Evolutionary conservation across 345 rosid species (phyloP).

Genomic region (Boechera stricta): DNA sequence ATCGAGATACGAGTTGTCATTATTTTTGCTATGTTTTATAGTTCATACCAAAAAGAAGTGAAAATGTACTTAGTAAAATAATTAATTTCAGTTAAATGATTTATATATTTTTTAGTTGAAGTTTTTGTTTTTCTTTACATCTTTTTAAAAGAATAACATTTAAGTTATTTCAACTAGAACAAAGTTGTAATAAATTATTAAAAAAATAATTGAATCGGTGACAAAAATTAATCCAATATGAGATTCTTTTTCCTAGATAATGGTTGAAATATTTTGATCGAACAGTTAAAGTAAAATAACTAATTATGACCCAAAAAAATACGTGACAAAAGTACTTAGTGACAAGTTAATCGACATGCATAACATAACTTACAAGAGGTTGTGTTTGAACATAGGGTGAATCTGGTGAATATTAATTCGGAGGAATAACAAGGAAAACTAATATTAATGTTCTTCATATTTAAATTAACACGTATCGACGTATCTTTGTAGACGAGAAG

Average conservation of each 20-base stretch:
- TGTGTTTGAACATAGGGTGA: background rate
- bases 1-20: background rate
- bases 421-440: background rate
- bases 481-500: background rate
- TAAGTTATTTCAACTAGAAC: no score
- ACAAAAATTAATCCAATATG: background rate
- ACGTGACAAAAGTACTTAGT: background rate
- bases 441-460: background rate
- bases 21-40: background rate
- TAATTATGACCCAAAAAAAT: background rate
- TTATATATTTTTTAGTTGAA: no score
- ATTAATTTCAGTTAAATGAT: no score
- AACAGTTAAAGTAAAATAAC: background rate
- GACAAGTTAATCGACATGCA: background rate
- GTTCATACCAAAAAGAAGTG: no score
- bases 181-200: no score
- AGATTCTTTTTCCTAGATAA: background rate
- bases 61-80: no score
- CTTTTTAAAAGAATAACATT: no score
- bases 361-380: background rate
- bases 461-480: background rate
- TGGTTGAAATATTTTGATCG: background rate
- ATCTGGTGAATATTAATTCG: background rate
- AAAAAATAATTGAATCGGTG: no score
- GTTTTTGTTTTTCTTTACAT: no score